Evolutionary conservation across 73 alveolate species (phyloP), one percentile per base, ranked within the genome.

Genomic region (Breviolum minutum): DNA sequence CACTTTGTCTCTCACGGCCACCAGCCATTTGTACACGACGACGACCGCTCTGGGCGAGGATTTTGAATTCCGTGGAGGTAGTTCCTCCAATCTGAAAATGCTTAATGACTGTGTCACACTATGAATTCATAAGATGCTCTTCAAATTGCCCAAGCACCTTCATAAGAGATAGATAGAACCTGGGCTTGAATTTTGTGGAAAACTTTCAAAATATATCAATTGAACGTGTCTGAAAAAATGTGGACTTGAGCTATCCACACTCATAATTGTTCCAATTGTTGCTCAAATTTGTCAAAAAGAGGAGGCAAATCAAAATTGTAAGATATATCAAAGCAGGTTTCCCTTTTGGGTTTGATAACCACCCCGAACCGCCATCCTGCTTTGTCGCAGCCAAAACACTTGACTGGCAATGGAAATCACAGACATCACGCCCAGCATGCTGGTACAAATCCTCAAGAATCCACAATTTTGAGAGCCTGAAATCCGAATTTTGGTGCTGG

Each of bases 111-210:
- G 76, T 71, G 60, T 7, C 26, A 7, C 92, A 9, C 20, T 27
- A 81, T 60, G 90, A 81, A 81, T 81, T 81, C 71, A 48, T 10
- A 11, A 48, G 71, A 70, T 10, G 69, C 70, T 83, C 76, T 83
- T 83, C 92, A 83, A 83, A 83, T 83, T 83, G 92, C 92, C 92
- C 92, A 83, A 83, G 92, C 92, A 22, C 92, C 92, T 62, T 83
- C 92, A 61, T 83, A 83, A 83, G 92, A 83, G 61, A 83, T 83
- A 26, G 92, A 83, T 17, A 83, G 92, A 54, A 83, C 92, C 92
- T 83, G 27, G 17, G 92, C 64, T 79, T 24, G 62, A 27, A 0
- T 17, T 40, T 40, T 2, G 54, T 40, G 54, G 54, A 40, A 40
- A 40, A 40, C 54, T 40, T 40, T 40, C 54, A 40, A 40, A 40